phyloP scores from a whole-genome alignment of 2,329 filamentous ascomycete species.

The Phaeosphaeriaceae sp. region DNA sequence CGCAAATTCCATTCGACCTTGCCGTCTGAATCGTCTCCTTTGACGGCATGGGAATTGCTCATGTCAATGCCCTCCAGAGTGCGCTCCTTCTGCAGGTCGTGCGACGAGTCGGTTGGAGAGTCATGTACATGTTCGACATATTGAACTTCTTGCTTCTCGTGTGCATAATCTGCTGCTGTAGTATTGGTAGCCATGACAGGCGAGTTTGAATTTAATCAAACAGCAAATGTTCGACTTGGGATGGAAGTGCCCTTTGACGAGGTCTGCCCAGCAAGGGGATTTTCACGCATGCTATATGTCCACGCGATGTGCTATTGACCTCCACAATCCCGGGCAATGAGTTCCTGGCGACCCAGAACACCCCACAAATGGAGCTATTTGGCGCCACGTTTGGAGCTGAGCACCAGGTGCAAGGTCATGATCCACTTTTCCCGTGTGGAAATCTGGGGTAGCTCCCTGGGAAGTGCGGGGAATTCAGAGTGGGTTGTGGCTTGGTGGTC shows the following conservation, averaged over 20 bases:
- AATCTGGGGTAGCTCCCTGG: conserved; percentile 29
- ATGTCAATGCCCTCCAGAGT: conserved; percentile 44
- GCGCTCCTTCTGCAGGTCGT: conserved; percentile 32
- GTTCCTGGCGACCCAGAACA: conserved; percentile 13
- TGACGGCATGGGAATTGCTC: conserved; percentile 43
- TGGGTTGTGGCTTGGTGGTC: conserved; percentile 8
- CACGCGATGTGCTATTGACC: conserved; percentile 2
- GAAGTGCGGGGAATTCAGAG: conserved; percentile 34
- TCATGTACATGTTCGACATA: conserved; percentile 31
- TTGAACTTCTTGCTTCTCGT: conserved; percentile 32
- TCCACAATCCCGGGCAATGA: conserved; percentile 11
- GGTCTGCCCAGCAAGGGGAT: not conserved
- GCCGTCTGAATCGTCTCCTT: conserved; percentile 51
- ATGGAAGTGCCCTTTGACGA: not conserved
- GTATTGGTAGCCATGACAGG: conserved; percentile 19
- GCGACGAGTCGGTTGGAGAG: conserved; percentile 24
- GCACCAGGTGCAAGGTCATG: conserved; percentile 1
- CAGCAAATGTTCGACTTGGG: not conserved
- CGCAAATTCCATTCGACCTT: conserved; percentile 46
- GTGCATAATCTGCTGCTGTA: conserved; percentile 15
- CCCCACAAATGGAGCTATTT: not conserved
- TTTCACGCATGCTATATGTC: conserved; percentile 2
- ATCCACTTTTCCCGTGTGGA: conserved; percentile 13
- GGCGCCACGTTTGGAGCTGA: conserved; percentile 1
- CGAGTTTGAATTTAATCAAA: not conserved